Evolutionary conservation across 768 basidiomycete species (phyloP), one percentile per base, ranked within the genome.

Genomic region (Astraeus odoratus): DNA sequence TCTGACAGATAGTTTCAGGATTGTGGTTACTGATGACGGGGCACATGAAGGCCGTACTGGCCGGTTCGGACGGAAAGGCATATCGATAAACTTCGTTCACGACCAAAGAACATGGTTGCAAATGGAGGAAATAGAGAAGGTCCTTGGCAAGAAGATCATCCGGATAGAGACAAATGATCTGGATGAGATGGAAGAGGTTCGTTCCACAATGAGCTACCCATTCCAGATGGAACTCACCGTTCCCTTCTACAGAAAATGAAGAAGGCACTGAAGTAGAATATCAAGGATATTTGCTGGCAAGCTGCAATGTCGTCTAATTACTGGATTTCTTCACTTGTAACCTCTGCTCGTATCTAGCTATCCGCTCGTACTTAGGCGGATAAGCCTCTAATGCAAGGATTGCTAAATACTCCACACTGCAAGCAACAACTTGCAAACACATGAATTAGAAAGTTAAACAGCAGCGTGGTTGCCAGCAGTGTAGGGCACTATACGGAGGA

Each of bases 21-120:
- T 35, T 22, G 31, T 9, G 22, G n/a, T 6, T 39, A 2, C 38
- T 50, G 31, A 49, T 20, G n/a, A 23, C 23, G 9, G 23, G 27
- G n/a, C n/a, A 3, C 33, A 43, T 47, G 4, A 53, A 97, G 94
- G 95, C 40, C 89, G 96, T 44, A 99, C 96, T 38, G 96, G 96
- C 47, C 87, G 96, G 35, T 99, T 99, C 63, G 96, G 96, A 44
- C 83, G 96, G 36, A 92, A 90, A 64, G 96, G 96, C 4, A 88
- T 97, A 43, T 93, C 93, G 26, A 89, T 99, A 60, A 96, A 96
- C 65, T 98, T 99, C 59, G 94, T 97, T 12, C 91, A 97, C 63
- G 84, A 98, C 69, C 73, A 81, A 60, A 72, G 71, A 63, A 92
- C 93, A 5, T 93, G 86, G 82, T 46, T 75, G 56, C 86, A 95